A percentile compares a stretch with the other conserved stretches of the same genome.
Evolutionary conservation across 176 grass and related monocot genomes (phyloP).

Genomic region (Juncus inflexus): DNA sequence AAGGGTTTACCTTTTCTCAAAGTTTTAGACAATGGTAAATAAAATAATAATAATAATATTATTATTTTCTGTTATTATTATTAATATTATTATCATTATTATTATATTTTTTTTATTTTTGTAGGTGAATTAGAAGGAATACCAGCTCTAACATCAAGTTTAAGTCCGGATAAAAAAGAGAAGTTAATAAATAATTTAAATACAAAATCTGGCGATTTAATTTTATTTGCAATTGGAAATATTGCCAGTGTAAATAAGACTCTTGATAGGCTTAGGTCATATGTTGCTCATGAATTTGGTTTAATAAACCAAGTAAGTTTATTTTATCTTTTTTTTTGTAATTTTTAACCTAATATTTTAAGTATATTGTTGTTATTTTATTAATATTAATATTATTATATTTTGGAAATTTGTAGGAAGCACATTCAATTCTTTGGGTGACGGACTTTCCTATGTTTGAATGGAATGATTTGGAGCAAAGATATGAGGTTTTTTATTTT

Average conservation of each 20-base stretch:
- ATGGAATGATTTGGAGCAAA: slow-evolving; percentile 80
- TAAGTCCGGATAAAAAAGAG: slow-evolving; percentile 59
- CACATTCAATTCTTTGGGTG: slow-evolving; percentile 87
- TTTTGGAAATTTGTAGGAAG: slow-evolving; percentile 42
- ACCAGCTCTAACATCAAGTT: slow-evolving; percentile 55
- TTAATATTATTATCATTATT: neutral
- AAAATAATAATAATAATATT: slow-evolving; percentile 5
- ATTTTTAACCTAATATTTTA: neutral
- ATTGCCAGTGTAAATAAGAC: slow-evolving; percentile 49
- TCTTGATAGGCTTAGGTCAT: slow-evolving; percentile 74
- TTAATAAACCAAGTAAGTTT: slow-evolving; percentile 62
- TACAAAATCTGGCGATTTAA: slow-evolving; percentile 68
- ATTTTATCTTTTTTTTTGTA: slow-evolving; percentile 7
- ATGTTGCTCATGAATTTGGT: slow-evolving; percentile 67
- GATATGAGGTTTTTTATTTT: slow-evolving; percentile 62
- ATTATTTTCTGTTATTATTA: too few species aligned
- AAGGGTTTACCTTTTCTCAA: slow-evolving; percentile 97
- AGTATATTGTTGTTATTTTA: slow-evolving; percentile 1
- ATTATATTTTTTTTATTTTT: slow-evolving; percentile 19
- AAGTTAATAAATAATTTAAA: slow-evolving; percentile 43
- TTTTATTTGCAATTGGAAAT: slow-evolving; percentile 87
- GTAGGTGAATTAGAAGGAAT: slow-evolving; percentile 87
- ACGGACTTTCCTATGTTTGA: slow-evolving; percentile 96
- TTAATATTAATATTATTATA: slow-evolving; percentile 28
- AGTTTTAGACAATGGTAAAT: slow-evolving; percentile 74